A percentile compares a stretch with the other conserved stretches of the same genome.
These are phyloP conservation scores for Apocynum venetum DNA, from an alignment of 257 asterid species.

Conservation along the genomic window DNA sequence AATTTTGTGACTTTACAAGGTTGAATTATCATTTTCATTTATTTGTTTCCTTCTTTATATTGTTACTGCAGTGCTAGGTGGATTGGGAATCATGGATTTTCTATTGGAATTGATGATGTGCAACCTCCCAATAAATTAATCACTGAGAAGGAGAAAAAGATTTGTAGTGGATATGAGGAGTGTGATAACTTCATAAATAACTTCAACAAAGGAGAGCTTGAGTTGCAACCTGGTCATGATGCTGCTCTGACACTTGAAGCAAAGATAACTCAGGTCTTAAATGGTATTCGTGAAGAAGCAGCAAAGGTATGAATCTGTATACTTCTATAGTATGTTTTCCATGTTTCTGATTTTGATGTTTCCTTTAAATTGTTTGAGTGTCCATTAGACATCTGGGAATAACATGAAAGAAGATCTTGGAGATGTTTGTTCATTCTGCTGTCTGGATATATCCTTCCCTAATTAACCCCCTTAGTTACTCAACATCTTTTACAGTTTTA, in stretches of 20 bases:
- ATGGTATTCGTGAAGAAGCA: slow-evolving; percentile 65
- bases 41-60: background rate
- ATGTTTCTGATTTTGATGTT: background rate
- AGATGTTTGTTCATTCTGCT: background rate
- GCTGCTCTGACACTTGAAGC: slow-evolving; percentile 89
- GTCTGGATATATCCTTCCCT: background rate
- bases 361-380: background rate
- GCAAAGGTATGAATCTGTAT: slow-evolving; percentile 52
- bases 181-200: slow-evolving; percentile 56
- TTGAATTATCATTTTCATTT: background rate
- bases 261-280: slow-evolving; percentile 57
- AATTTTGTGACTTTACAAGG: background rate
- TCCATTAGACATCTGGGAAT: slow-evolving; percentile 9
- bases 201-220: slow-evolving; percentile 67
- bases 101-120: slow-evolving; percentile 95
- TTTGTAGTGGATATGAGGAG: slow-evolving; percentile 48
- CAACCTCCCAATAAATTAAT: slow-evolving; percentile 59
- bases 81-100: slow-evolving; percentile 99
- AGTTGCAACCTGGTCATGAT: slow-evolving; percentile 80
- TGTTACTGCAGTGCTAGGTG: slow-evolving; percentile 77
- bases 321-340: background rate
- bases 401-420: background rate
- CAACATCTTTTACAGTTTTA: background rate
- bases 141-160: slow-evolving; percentile 52
- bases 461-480: background rate